phyloP scores from a whole-genome alignment of 768 basidiomycete genomes.

The Leccinum aurantiacum region DNA sequence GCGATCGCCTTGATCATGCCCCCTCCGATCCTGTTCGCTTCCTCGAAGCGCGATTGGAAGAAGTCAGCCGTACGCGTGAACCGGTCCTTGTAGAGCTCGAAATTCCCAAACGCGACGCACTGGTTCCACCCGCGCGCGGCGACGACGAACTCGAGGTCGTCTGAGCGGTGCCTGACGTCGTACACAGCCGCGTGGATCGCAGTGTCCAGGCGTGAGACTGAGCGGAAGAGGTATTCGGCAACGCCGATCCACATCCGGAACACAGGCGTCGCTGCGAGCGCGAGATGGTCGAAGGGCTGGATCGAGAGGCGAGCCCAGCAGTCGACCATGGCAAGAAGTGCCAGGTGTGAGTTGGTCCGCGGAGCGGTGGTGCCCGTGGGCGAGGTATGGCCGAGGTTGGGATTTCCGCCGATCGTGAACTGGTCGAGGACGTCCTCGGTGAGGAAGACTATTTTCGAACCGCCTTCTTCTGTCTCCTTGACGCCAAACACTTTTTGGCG shows the following conservation, averaged over 20 bases:
- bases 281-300: constrained; percentile 87
- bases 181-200: constrained; percentile 75
- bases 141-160: constrained; percentile 93
- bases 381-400: constrained; percentile 12
- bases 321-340: constrained; percentile 97
- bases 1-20: constrained; percentile 90
- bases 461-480: constrained; percentile 29
- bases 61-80: constrained; percentile 80
- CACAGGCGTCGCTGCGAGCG: constrained; percentile 92
- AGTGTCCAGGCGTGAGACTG: constrained; percentile 55
- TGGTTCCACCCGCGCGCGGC: constrained; percentile 96
- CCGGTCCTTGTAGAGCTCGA: constrained; percentile 80
- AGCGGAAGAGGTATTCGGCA: constrained; percentile 91
- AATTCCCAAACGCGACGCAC: constrained; percentile 88
- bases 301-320: constrained; percentile 90
- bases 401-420: constrained; percentile 70
- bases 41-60: constrained; percentile 86
- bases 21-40: constrained; percentile 75
- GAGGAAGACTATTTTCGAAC: constrained; percentile 67
- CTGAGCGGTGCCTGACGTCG: constrained; percentile 77
- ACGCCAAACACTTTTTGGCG: constrained; percentile 74
- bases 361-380: constrained; percentile 14
- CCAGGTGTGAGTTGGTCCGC: constrained; percentile 83
- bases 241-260: constrained; percentile 98
- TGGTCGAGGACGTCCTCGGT: constrained; percentile 83